Percentiles rank a stretch among this genome's conserved stretches.
Conservation (phyloP, 2,329 filamentous ascomycete genomes). For the Fusarium robinianum region DNA sequence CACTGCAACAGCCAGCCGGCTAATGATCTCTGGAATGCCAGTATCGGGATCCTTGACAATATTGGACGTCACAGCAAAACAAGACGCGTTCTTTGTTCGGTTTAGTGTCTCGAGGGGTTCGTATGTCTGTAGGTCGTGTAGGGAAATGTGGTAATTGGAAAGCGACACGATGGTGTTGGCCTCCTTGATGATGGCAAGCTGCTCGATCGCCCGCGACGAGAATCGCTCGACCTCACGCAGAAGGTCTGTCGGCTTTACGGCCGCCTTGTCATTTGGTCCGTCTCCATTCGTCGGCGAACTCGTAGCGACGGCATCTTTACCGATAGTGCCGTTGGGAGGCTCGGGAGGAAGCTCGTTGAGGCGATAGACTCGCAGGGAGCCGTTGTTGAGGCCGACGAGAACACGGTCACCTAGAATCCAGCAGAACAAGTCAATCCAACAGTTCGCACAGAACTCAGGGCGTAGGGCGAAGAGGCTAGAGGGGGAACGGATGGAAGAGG, state of each 20-base stretch:
- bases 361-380: slow-evolving; percentile 86
- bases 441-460: background rate
- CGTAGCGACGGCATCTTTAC: slow-evolving; percentile 35
- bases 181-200: slow-evolving; percentile 94
- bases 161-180: slow-evolving; percentile 89
- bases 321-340: slow-evolving; percentile 42
- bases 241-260: slow-evolving; percentile 72
- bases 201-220: slow-evolving; percentile 85
- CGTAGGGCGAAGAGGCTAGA: background rate
- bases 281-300: slow-evolving; percentile 39
- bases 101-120: slow-evolving; percentile 76
- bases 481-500: background rate
- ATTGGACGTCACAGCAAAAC: slow-evolving; percentile 93
- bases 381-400: slow-evolving; percentile 88
- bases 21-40: slow-evolving; percentile 90
- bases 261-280: slow-evolving; percentile 36
- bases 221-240: slow-evolving; percentile 94
- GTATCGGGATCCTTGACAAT: slow-evolving; percentile 88
- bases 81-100: slow-evolving; percentile 84
- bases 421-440: slow-evolving; percentile 14
- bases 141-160: slow-evolving; percentile 85
- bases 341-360: slow-evolving; percentile 68
- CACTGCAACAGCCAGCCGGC: slow-evolving; percentile 85
- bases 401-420: slow-evolving; percentile 75
- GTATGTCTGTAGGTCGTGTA: slow-evolving; percentile 88